Evolutionary conservation across 768 basidiomycete species (phyloP).

Genomic region (Phylloporus scabripes): DNA sequence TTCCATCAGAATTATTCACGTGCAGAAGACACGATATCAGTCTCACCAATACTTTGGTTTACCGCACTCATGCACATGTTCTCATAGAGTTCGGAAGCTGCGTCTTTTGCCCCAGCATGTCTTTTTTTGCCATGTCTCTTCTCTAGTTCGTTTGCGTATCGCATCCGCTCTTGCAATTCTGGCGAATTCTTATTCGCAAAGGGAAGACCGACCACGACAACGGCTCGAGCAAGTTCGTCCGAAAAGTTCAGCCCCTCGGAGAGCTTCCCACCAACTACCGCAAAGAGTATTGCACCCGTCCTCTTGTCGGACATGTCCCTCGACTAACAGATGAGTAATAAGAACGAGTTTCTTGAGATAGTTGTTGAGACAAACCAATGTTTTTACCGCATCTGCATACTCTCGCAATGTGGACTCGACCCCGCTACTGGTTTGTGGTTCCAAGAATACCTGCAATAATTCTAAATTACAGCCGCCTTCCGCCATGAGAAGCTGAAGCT

Average conservation of each 20-base stretch:
- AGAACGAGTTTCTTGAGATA: background rate
- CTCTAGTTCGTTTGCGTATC: constrained; percentile 69
- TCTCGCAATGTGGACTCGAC: constrained; percentile 74
- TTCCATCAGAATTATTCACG: background rate
- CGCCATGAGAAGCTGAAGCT: constrained; percentile 4
- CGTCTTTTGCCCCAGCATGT: constrained; percentile 47
- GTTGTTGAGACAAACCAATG: constrained; percentile 13
- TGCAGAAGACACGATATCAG: background rate
- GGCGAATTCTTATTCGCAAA: constrained; percentile 90
- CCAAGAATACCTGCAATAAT: constrained; percentile 72
- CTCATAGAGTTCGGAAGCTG: constrained; percentile 81
- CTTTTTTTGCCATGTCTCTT: constrained; percentile 35
- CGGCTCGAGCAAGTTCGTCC: constrained; percentile 78
- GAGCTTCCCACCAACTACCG: constrained; percentile 96
- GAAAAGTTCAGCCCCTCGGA: constrained; percentile 84
- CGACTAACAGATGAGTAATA: constrained; percentile 19
- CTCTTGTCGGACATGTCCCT: constrained; percentile 23
- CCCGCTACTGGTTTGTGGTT: constrained; percentile 65
- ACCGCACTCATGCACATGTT: constrained; percentile 92
- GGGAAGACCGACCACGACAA: constrained; percentile 85
- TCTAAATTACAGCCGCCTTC: background rate
- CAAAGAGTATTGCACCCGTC: constrained; percentile 78
- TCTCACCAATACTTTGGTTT: constrained; percentile 92
- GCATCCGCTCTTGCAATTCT: constrained; percentile 88
- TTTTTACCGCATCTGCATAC: constrained; percentile 52